Evolutionary conservation across 768 basidiomycete genomes (phyloP).

Genomic region (Chlorophyllum brunneum): DNA sequence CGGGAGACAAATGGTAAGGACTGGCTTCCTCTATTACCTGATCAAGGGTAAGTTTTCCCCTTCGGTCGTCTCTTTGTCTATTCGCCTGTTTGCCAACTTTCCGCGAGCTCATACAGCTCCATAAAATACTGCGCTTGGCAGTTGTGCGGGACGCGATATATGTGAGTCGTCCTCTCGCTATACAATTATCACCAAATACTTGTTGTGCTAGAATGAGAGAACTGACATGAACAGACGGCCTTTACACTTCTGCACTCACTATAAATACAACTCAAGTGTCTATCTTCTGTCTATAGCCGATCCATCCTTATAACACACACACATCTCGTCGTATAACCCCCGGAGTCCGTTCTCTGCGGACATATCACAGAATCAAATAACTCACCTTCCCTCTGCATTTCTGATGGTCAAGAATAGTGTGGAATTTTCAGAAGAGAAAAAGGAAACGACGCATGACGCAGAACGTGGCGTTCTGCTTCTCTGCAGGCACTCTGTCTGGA

Average conservation of each 20-base stretch:
- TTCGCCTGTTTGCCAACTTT: neutral
- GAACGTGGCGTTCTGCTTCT: too few species aligned
- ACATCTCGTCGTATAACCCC: neutral
- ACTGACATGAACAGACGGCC: neutral
- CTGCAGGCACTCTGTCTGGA: too few species aligned
- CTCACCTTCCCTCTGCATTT: too few species aligned
- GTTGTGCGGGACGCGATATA: constrained; percentile 12
- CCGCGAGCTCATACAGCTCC: constrained; percentile 1
- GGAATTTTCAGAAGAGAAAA: too few species aligned
- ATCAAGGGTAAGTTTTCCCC: constrained; percentile 11
- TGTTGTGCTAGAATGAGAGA: too few species aligned
- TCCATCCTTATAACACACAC: neutral
- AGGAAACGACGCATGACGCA: too few species aligned
- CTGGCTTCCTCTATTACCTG: constrained; percentile 30
- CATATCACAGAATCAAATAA: too few species aligned
- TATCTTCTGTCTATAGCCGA: neutral
- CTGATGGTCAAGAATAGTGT: too few species aligned
- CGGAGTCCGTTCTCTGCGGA: too few species aligned
- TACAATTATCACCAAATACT: neutral
- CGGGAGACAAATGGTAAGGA: constrained; percentile 29
- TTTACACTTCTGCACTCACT: neutral
- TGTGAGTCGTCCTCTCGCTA: too few species aligned
- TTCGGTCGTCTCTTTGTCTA: neutral
- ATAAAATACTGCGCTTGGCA: constrained; percentile 11
- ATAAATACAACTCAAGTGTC: neutral